Conservation (phyloP, 2,329 filamentous ascomycete species). For the Talaromyces sp. region DNA sequence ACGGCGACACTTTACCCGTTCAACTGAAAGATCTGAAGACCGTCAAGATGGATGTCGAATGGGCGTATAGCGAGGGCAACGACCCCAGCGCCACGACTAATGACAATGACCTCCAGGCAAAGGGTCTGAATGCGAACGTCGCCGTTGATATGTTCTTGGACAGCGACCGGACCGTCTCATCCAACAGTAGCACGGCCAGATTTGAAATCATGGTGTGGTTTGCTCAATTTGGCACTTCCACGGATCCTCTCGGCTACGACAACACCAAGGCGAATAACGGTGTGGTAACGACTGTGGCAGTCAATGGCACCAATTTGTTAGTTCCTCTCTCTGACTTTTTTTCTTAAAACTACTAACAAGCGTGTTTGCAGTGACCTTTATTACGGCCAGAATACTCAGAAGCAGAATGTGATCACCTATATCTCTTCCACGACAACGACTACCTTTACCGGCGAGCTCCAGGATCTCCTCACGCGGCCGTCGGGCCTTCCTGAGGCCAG, state of each 20-base stretch:
- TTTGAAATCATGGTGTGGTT: constrained; percentile 58
- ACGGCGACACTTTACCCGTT: constrained; percentile 40
- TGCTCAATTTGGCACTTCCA: constrained; percentile 41
- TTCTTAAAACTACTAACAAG: background rate
- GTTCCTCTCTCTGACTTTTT: background rate
- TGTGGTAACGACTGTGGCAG: constrained; percentile 25
- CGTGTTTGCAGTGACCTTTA: constrained; percentile 3
- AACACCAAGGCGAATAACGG: constrained; percentile 18
- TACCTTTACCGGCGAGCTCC: constrained; percentile 45
- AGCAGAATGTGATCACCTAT: constrained; percentile 45
- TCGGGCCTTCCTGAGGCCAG: constrained; percentile 22
- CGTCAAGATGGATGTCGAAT: constrained; percentile 44
- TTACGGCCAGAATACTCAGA: background rate
- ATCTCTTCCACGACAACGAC: constrained; percentile 31
- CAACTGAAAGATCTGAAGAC: constrained; percentile 33
- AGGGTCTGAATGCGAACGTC: constrained; percentile 50
- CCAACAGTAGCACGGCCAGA: constrained; percentile 30
- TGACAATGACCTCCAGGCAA: constrained; percentile 27
- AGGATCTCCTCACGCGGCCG: constrained; percentile 36
- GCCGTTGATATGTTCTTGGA: constrained; percentile 57
- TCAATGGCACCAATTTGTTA: constrained; percentile 31
- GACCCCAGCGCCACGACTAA: constrained; percentile 27
- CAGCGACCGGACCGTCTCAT: constrained; percentile 34
- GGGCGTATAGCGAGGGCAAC: constrained; percentile 48
- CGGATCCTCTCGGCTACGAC: constrained; percentile 44